Evolutionary conservation across 75 land plant species (phyloP), one percentile per base, ranked within the genome.

Genomic region (Picea sitchensis): DNA sequence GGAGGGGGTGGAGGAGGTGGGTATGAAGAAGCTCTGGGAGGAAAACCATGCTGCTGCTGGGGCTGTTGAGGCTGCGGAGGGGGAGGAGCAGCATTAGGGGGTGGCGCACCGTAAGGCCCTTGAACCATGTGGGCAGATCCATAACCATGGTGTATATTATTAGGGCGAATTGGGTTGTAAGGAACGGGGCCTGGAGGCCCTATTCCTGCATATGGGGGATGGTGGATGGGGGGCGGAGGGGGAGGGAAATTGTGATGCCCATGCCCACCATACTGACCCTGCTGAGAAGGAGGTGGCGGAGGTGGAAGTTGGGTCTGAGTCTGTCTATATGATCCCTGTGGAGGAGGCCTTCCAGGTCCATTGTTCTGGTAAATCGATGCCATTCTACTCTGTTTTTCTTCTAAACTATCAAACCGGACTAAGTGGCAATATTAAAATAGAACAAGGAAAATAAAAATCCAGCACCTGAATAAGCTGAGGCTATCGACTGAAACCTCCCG

Each of bases 1-100:
- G 83, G 81, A 23, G 84, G 81, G 13, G 77, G 77, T 13, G 71
- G 44, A n/a, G 73, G 60, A 71, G 56, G 77, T 11, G 84, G 81
- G 6, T 76, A 65, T 11, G 75, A 64, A 2, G 85, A 51, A 14
- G 81, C 73, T 34, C 78, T 59, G 14, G 82, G 85, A 18, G 81
- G 76, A 38, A 36, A 59, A 68, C 68, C 51, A 56, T 61, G 72
- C 14, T 77, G 76, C 26, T 61, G 13, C 60, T 62, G 76, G 23
- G 9, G 71, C 20, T 57, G 73, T 6, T 32, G 30, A 32, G 78
- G 60, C 15, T 64, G 73, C 0, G 61, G 77, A 26, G 84, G 51
- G 47, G 72, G 38, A 59, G 76, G 59, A 21, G 31, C 36, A 18
- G 76, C 15, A 72, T 17, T 13, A 36, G 51, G 58, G 67, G 65